Base-by-base conservation (phyloP, 2,329 filamentous ascomycete species). In the Penicillium sp. region DNA sequence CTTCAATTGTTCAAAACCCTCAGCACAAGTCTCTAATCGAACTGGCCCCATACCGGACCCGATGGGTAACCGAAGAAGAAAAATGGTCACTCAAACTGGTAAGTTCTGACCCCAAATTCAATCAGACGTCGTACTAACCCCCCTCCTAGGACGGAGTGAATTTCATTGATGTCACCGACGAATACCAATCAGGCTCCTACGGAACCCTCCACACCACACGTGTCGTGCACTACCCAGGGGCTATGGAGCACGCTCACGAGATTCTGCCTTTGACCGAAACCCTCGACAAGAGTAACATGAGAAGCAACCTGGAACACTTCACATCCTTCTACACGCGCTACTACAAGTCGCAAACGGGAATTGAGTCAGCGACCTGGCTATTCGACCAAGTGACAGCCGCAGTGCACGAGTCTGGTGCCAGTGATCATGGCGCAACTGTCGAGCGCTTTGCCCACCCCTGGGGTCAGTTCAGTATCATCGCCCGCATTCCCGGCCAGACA, bases 111-210 rank as follows among this genome's bases (percentile, higher is more conserved):
- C 29, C 29, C 25, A 12, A 31, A 44, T 16, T 38, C 25, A 21
- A 12, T 21, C 15, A 34, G 16, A 27, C 40, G 23, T 38, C 6
- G 46, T 40, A 21, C 48, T 64, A 49, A 59, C 4, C 3, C 4
- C 2, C 2, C 9, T 31, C 25, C 25, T 65, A 95, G 90, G 82
- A 89, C 70, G 91, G 91, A 66, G 81, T 87, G 63, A 89, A 87
- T 67, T 97, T 97, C 80, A 95, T 97, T 82, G 93, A 97, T 76
- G 92, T 97, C 68, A 97, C 94, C 57, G 82, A 90, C 38, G 73
- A 75, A 52, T 65, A 61, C 40, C 84, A 86, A 53, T 78, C 80
- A 49, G 82, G 88, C 47, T 81, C 89, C 59, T 89, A 88, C 56
- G 66, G 79, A 32, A 63, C 68, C 55, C 52, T 71, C 39, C 52